phyloP scores from a whole-genome alignment of 2,329 filamentous ascomycete genomes.

The Paraphaeosphaeria minitans region DNA sequence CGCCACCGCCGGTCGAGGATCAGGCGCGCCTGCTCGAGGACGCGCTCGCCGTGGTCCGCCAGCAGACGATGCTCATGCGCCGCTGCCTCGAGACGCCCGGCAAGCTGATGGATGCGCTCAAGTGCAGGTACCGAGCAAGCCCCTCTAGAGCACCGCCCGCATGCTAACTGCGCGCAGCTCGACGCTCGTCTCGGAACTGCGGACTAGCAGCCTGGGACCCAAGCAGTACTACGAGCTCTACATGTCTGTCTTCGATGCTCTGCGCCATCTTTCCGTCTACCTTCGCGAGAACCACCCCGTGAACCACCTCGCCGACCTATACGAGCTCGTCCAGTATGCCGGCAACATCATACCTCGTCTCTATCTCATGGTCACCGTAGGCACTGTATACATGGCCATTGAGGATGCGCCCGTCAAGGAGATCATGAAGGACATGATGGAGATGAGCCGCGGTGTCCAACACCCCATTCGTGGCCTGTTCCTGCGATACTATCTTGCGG shows the following conservation, averaged over 20 bases:
- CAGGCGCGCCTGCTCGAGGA: constrained; percentile 93
- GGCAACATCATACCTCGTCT: constrained; percentile 96
- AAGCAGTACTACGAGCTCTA: constrained; percentile 99
- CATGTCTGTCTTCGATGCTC: constrained; percentile 97
- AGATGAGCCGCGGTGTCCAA: constrained; percentile 98
- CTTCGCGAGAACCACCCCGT: constrained; percentile 96
- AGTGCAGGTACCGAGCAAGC: constrained; percentile 80
- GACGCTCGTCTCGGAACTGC: constrained; percentile 95
- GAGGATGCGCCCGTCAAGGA: constrained; percentile 98
- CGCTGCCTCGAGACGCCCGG: constrained; percentile 96
- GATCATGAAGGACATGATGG: constrained; percentile 99
- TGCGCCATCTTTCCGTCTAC: constrained; percentile 95
- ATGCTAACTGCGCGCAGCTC: constrained; percentile 64
- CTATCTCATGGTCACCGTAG: constrained; percentile 99
- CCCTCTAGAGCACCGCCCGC: background rate
- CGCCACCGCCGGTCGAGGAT: constrained; percentile 58
- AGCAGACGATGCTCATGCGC: constrained; percentile 96
- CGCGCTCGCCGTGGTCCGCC: constrained; percentile 92
- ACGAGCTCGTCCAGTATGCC: constrained; percentile 97
- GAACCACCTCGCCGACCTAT: constrained; percentile 96
- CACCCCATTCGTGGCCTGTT: constrained; percentile 96
- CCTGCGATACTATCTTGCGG: constrained; percentile 92
- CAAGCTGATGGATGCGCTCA: constrained; percentile 99
- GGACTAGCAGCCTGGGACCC: constrained; percentile 94
- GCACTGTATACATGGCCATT: constrained; percentile 98